Evolutionary conservation across 352 stramenopile species (phyloP), one percentile per base, ranked within the genome.

Genomic region (Plasmopara muralis): DNA sequence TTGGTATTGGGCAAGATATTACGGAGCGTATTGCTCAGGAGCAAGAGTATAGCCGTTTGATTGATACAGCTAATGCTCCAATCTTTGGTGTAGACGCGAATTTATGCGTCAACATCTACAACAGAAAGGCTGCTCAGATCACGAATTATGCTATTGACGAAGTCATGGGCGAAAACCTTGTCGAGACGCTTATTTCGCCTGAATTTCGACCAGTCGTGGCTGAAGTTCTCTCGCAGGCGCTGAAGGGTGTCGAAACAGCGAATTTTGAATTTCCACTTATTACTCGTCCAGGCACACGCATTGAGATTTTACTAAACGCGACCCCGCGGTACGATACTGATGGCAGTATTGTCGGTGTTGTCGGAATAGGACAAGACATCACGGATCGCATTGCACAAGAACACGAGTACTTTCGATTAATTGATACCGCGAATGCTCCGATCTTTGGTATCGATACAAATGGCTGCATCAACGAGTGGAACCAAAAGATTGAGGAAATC

Each of bases 91-190:
- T 96, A 14, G 86, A 97, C 62, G 66, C 67, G 0, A 77, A 91
- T 38, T 64, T 93, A 4, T 88, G 82, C 40, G 87, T 95, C 10
- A 95, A 95, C 52, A 95, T 95, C 57, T 94, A 87, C 85, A 96
- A 97, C 67, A 82, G 93, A 48, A 95, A 96, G 57, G 87, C 83
- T 8, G 82, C 77, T 0, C 74, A 97, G 41, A 89, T 96, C 53
- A 93, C 87, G n/a, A 80, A 89, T 35, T 88, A 91, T 63, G 72
- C 73, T 10, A 89, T 70, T 4, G 65, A 70, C 18, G 83, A 95
- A 53, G 83, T 91, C 1, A 86, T 89, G 33, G 77, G 80, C 16
- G 75, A 89, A 61, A 87, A 87, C 46, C 49, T 93, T 20, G 82
- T 93, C 3, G 78, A 87, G 55, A 90, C 75, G 25, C 95, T 96